phyloP scores from a whole-genome alignment of 768 basidiomycete genomes.

The Hirschioporus abietinus region DNA sequence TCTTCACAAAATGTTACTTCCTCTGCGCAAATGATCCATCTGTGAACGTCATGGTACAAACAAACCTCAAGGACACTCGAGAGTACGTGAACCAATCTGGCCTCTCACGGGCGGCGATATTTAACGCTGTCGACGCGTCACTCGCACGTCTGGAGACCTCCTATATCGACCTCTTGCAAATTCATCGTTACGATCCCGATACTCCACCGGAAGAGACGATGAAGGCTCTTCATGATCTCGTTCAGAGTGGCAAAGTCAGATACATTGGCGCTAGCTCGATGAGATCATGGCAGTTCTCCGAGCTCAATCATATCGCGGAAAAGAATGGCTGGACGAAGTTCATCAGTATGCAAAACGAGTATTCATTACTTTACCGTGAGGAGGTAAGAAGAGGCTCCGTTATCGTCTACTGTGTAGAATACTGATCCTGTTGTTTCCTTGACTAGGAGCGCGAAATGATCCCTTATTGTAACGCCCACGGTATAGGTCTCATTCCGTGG shows the following conservation, averaged over 20 bases:
- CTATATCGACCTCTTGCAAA: constrained; percentile 28
- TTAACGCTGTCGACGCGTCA: constrained; percentile 27
- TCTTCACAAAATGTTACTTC: constrained; percentile 26
- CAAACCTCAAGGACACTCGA: constrained; percentile 10
- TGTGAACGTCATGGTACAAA: constrained; percentile 11
- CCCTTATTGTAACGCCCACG: constrained; percentile 24
- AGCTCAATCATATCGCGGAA: constrained; percentile 39
- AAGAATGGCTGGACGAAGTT: constrained; percentile 47
- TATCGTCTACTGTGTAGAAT: too few species aligned
- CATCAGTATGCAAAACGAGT: constrained; percentile 50
- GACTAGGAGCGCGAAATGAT: constrained; percentile 29
- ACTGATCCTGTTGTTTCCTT: background rate
- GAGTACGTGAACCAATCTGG: constrained; percentile 28
- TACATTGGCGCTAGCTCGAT: constrained; percentile 40
- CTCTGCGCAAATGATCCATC: constrained; percentile 16
- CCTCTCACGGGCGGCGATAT: constrained; percentile 31
- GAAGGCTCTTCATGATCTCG: constrained; percentile 36
- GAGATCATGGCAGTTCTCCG: constrained; percentile 40
- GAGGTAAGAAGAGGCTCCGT: too few species aligned
- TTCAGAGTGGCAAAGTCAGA: constrained; percentile 39
- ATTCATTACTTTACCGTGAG: constrained; percentile 49
- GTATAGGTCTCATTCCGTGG: constrained; percentile 39
- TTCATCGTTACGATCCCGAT: constrained; percentile 27
- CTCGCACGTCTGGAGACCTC: constrained; percentile 17
- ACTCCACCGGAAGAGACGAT: constrained; percentile 31